phyloP scores from a whole-genome alignment of 140 eudicot genomes.

The Cichorium intybus region DNA sequence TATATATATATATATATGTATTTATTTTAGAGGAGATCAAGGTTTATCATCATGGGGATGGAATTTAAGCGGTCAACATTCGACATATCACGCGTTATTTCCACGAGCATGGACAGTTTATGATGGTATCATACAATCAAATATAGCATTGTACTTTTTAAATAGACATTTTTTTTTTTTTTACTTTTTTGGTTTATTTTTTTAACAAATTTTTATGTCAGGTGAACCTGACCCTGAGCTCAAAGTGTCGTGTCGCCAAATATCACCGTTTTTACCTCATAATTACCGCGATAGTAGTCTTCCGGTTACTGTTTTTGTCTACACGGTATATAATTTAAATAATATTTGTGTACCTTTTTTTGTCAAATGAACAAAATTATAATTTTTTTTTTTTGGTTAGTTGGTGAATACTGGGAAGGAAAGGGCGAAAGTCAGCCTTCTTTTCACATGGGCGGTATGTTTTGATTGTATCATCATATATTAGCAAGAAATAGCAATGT shows the following conservation, averaged over 20 bases:
- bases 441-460: slow-evolving; percentile 96
- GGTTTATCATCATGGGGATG: slow-evolving; percentile 99
- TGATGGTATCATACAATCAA: slow-evolving; percentile 83
- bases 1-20: slow-evolving; percentile 40
- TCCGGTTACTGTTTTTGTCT: slow-evolving; percentile 91
- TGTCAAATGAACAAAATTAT: slow-evolving; percentile 3
- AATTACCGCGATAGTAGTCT: slow-evolving; percentile 96
- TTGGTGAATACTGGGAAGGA: slow-evolving; percentile 93
- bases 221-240: slow-evolving; percentile 99
- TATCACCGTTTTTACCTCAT: slow-evolving; percentile 97
- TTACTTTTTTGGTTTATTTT: not conserved
- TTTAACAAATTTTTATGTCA: slow-evolving; percentile 5
- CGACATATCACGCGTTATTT: slow-evolving; percentile 89
- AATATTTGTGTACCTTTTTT: not conserved
- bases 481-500: not conserved
- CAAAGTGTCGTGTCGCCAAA: slow-evolving; percentile 91
- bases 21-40: slow-evolving; percentile 46
- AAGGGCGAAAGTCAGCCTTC: slow-evolving; percentile 98
- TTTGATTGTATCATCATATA: not conserved
- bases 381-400: slow-evolving; percentile 34
- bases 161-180: too few species aligned
- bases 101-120: slow-evolving; percentile 98
- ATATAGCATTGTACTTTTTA: not conserved
- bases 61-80: slow-evolving; percentile 93
- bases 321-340: slow-evolving; percentile 54